phyloP scores from a whole-genome alignment of 257 asterid genomes.

The Fraxinus excelsior region DNA sequence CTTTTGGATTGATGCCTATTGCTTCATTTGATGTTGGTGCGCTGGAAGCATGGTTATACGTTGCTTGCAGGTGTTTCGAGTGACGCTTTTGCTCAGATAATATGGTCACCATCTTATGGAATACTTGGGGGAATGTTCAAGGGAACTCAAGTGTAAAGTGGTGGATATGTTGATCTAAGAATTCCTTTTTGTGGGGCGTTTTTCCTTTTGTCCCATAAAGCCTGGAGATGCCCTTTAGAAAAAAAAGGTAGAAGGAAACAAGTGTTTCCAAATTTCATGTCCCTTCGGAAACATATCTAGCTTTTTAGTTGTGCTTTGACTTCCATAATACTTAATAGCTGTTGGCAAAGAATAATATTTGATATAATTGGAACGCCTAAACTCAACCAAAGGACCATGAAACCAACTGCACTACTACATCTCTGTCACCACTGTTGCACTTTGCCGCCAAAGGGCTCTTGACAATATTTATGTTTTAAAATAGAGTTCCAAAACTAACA shows the following conservation, averaged over 20 bases:
- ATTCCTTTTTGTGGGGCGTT: background rate
- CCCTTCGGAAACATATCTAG: background rate
- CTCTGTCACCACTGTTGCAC: too few relatives aligned
- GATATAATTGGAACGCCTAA: background rate
- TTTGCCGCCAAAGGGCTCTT: too few relatives aligned
- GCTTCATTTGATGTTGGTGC: too few relatives aligned
- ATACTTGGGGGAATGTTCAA: background rate
- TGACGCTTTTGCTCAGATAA: background rate
- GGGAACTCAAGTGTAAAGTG: background rate
- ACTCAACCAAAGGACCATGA: background rate
- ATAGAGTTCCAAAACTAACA: background rate
- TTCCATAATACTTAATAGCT: background rate
- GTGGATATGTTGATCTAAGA: background rate
- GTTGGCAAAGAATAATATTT: background rate
- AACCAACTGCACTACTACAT: background rate
- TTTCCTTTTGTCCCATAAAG: background rate
- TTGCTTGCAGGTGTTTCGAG: conserved; percentile 9
- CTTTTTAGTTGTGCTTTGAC: background rate
- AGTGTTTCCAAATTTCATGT: background rate
- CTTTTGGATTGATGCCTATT: background rate
- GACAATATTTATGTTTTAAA: too few relatives aligned
- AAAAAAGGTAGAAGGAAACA: background rate
- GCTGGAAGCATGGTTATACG: too few relatives aligned
- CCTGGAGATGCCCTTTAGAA: background rate
- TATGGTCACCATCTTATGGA: background rate